These are phyloP conservation scores for Diplosphaera chodatii DNA, from an alignment of 139 green algal genomes.

Conservation along the genomic window DNA sequence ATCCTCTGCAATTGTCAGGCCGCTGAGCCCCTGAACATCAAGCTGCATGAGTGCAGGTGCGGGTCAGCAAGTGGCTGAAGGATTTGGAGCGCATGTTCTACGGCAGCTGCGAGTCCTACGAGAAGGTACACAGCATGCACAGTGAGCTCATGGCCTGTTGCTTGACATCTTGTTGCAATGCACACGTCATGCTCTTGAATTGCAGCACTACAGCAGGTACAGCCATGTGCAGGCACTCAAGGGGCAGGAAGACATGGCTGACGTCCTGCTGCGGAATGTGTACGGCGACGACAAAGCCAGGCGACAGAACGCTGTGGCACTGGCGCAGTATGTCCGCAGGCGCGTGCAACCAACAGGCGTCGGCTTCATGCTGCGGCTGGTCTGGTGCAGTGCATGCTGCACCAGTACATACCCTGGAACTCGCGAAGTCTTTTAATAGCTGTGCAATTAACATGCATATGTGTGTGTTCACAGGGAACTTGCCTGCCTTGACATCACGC, in stretches of 20 bases:
- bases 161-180: too few relatives aligned
- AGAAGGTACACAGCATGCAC: slow-evolving; percentile 43
- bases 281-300: slow-evolving; percentile 24
- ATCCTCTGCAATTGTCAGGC: too few relatives aligned
- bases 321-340: slow-evolving; percentile 36
- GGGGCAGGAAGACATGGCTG: slow-evolving; percentile 13
- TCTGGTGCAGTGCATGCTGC: too few relatives aligned
- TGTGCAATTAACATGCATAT: too few relatives aligned
- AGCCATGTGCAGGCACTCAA: slow-evolving; percentile 9
- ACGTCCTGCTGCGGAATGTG: slow-evolving; percentile 40
- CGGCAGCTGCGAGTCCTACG: slow-evolving; percentile 45
- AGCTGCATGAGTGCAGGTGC: too few relatives aligned
- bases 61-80: slow-evolving; percentile 41
- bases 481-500: slow-evolving; percentile 38
- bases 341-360: too few relatives aligned
- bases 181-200: too few relatives aligned
- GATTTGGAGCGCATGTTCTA: slow-evolving; percentile 62
- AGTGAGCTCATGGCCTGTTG: too few relatives aligned
- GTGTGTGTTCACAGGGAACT: slow-evolving; percentile 37
- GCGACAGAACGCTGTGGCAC: slow-evolving; percentile 1
- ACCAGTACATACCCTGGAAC: too few relatives aligned
- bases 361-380: too few relatives aligned
- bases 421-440: too few relatives aligned
- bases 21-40: too few relatives aligned
- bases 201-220: background rate